Evolutionary conservation across 164 flowering plant genomes (phyloP).

Genomic region (Cinnamomum chago): DNA sequence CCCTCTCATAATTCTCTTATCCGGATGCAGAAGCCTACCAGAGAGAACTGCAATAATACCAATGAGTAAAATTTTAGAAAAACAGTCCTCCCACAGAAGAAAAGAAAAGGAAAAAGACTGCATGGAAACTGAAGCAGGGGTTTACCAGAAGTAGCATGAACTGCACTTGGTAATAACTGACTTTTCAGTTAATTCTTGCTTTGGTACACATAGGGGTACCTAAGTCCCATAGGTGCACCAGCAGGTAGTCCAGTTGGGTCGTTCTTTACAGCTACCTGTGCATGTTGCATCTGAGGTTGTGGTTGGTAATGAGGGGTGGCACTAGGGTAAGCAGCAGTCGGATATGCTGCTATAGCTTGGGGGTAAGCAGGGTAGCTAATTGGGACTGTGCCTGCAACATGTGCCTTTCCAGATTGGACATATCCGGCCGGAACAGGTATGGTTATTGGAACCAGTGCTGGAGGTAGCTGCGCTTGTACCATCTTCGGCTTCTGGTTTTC

Average conservation of each 20-base stretch:
- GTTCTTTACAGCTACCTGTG: conserved; percentile 25
- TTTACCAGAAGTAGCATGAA: neutral
- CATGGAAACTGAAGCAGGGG: neutral
- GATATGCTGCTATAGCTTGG: conserved; percentile 38
- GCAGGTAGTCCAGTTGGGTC: conserved; percentile 28
- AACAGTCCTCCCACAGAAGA: too few relatives aligned
- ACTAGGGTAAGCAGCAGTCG: conserved; percentile 31
- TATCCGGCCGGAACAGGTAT: conserved; percentile 44
- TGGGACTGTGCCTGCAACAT: conserved; percentile 19
- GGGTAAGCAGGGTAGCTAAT: conserved; percentile 43
- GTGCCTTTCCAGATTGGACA: conserved; percentile 37
- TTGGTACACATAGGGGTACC: conserved; percentile 47
- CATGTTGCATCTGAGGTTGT: conserved; percentile 35
- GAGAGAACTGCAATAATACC: neutral
- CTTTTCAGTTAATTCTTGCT: conserved; percentile 22
- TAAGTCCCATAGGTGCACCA: conserved; percentile 11
- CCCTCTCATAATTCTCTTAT: neutral
- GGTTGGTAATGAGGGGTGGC: conserved; percentile 31
- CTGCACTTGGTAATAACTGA: neutral
- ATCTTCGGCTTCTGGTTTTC: conserved; percentile 49
- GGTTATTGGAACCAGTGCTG: conserved; percentile 38
- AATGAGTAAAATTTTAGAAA: neutral
- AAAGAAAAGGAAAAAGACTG: too few relatives aligned
- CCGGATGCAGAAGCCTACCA: neutral
- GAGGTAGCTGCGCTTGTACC: conserved; percentile 33